phyloP scores from a whole-genome alignment of 2,329 filamentous ascomycete genomes.

The Mycocentrospora acerina region DNA sequence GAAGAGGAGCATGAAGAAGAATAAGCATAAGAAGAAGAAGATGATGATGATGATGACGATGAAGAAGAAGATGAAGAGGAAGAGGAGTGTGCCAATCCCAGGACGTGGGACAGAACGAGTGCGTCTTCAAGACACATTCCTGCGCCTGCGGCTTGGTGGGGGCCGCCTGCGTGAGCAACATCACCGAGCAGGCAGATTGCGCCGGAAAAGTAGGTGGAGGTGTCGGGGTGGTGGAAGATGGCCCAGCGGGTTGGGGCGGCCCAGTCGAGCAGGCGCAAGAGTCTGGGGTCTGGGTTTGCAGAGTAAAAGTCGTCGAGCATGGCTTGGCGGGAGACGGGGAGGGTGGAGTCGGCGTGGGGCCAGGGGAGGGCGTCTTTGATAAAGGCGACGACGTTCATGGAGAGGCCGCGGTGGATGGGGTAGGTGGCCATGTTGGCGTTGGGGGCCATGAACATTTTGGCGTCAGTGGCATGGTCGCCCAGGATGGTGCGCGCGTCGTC shows the following conservation, averaged over 20 bases:
- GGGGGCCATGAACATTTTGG: conserved; percentile 27
- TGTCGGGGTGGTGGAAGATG: conserved; percentile 21
- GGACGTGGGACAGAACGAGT: conserved; percentile 20
- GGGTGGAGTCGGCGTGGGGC: conserved; percentile 9
- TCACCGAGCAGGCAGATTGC: conserved; percentile 26
- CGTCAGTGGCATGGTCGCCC: conserved; percentile 28
- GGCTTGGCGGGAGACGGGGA: conserved; percentile 12
- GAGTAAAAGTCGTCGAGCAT: conserved; percentile 23
- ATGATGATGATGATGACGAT: too few relatives aligned
- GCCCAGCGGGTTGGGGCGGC: conserved; percentile 20
- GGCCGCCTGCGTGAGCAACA: conserved; percentile 21
- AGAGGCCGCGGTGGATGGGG: conserved; percentile 19
- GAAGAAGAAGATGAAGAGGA: neutral
- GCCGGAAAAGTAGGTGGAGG: conserved; percentile 18
- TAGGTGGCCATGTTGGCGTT: conserved; percentile 17
- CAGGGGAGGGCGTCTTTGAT: conserved; percentile 15
- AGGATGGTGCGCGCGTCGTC: conserved; percentile 42
- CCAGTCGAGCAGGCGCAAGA: conserved; percentile 12
- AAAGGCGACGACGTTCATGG: conserved; percentile 26
- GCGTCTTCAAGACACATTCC: conserved; percentile 28
- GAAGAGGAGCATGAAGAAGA: too few relatives aligned
- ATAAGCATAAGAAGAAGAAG: too few relatives aligned
- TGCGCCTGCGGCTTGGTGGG: conserved; percentile 27
- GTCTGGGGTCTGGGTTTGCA: conserved; percentile 7
- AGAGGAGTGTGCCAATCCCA: conserved; percentile 5